Evolutionary conservation across 192 early-diverging fungal genomes (phyloP).

Genomic region (Ambispora gerdemannii): DNA sequence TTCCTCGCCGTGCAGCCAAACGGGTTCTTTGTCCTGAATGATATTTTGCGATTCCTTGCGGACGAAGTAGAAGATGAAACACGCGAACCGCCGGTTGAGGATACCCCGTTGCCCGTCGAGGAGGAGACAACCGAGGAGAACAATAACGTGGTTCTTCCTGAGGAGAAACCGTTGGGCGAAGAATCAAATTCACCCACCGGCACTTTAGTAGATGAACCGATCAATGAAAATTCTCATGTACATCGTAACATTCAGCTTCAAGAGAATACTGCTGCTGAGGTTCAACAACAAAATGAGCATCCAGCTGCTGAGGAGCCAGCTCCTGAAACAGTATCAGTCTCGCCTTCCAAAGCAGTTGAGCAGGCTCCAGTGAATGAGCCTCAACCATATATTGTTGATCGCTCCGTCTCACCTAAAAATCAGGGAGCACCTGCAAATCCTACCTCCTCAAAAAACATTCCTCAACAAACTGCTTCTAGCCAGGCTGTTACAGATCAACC

Average conservation of each 20-base stretch:
- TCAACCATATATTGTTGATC: too few species aligned
- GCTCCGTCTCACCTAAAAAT: too few species aligned
- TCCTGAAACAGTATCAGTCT: neutral
- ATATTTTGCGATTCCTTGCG: constrained; percentile 89
- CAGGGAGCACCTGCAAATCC: too few species aligned
- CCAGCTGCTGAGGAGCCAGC: neutral
- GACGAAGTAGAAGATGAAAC: constrained; percentile 66
- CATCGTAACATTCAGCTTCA: neutral
- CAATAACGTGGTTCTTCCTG: neutral
- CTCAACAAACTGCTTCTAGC: neutral
- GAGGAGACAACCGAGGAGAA: constrained; percentile 1
- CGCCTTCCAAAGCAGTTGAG: neutral
- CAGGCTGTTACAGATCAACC: neutral
- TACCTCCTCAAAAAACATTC: too few species aligned
- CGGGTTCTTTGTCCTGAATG: constrained; percentile 92
- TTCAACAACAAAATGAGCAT: neutral
- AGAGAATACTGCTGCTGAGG: neutral
- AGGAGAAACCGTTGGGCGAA: neutral
- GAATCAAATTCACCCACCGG: neutral
- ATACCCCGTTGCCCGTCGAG: constrained; percentile 7
- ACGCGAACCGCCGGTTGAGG: constrained; percentile 40
- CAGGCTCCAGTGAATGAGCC: neutral
- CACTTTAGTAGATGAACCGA: constrained; percentile 26
- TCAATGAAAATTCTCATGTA: neutral
- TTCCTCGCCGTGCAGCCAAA: constrained; percentile 77